Conservation (phyloP, 495 filamentous ascomycete species). For the Pseudotulostoma volvatum region DNA sequence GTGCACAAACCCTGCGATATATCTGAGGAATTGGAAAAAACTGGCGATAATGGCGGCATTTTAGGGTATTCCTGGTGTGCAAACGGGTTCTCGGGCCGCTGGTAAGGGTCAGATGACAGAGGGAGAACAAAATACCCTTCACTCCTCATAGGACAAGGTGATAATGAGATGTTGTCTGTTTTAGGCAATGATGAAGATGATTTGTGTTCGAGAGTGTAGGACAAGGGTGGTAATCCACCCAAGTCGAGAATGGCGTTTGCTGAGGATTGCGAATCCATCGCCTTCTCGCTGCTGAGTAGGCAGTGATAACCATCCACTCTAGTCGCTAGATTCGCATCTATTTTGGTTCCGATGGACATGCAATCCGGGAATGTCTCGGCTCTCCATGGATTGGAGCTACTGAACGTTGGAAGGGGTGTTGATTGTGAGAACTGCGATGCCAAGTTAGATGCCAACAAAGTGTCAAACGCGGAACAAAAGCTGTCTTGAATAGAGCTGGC, state of each 20-base stretch:
- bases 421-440: not conserved
- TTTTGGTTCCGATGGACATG: not conserved
- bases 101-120: not conserved
- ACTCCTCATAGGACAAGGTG: not conserved
- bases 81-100: not conserved
- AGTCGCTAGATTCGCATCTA: not conserved
- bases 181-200: not conserved
- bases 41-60: constrained; percentile 10
- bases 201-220: not conserved
- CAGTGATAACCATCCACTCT: not conserved
- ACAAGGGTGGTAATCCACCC: not conserved
- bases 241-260: not conserved
- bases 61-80: not conserved
- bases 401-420: not conserved
- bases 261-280: not conserved
- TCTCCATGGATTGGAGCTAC: not conserved
- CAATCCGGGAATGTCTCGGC: not conserved
- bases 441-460: not conserved
- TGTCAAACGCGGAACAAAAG: not conserved
- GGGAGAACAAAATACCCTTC: not conserved
- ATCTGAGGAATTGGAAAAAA: constrained; percentile 12
- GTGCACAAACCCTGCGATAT: constrained; percentile 8
- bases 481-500: not conserved
- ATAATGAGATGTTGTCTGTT: not conserved
- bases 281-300: not conserved